Conservation (phyloP, 2,329 filamentous ascomycete genomes). For the Colletotrichum camelliae region DNA sequence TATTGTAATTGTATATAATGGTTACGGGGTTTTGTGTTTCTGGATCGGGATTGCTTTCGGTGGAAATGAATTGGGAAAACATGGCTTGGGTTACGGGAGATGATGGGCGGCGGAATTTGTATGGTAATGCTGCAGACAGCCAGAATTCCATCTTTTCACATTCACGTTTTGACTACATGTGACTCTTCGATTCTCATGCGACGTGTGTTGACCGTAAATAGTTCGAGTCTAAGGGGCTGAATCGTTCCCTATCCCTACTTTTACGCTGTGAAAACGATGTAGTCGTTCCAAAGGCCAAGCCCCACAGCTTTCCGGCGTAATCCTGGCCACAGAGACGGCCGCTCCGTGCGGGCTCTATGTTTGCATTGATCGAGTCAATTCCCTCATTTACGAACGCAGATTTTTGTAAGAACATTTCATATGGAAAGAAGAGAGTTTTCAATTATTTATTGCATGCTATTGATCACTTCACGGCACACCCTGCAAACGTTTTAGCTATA, state of each 20-base stretch:
- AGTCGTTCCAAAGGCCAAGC: neutral
- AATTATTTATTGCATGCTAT: neutral
- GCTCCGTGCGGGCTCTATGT: neutral
- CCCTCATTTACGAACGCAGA: neutral
- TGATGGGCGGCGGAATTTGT: neutral
- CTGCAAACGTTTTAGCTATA: neutral
- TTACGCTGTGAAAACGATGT: neutral
- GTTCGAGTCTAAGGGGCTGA: neutral
- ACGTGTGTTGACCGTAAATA: neutral
- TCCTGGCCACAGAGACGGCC: neutral
- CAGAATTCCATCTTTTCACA: neutral
- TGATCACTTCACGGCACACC: neutral
- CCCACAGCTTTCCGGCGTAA: neutral
- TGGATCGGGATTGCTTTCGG: neutral
- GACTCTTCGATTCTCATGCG: neutral
- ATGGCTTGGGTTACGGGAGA: neutral
- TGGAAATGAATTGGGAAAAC: neutral
- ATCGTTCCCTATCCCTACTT: neutral
- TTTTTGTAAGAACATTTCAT: neutral
- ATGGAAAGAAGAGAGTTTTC: neutral
- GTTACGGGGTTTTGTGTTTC: neutral
- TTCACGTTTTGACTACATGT: neutral
- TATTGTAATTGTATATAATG: constrained; percentile 6
- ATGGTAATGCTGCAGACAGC: constrained; percentile 9
- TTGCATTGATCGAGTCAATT: neutral